Conservation (phyloP, 148 eudicot species). For the Rhododendron ferrugineum region DNA sequence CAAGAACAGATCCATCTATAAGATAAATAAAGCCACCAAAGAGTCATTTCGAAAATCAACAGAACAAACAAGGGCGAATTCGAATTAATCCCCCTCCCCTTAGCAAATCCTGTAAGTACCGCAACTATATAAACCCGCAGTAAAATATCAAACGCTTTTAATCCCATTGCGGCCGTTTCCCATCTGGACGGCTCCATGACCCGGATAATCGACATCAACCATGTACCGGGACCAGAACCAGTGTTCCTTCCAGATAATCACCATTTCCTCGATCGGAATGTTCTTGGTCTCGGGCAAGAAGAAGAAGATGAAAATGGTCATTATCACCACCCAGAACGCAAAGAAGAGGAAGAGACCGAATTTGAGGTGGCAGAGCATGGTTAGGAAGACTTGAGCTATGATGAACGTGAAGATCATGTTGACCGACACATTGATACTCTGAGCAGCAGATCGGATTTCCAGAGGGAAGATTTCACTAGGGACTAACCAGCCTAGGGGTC, state of each 20-base stretch:
- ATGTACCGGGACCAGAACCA: slow-evolving; percentile 37
- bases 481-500: slow-evolving; percentile 44
- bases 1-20: neutral
- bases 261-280: slow-evolving; percentile 42
- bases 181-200: neutral
- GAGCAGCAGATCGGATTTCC: slow-evolving; percentile 42
- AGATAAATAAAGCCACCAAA: neutral
- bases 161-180: neutral
- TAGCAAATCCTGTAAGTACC: neutral
- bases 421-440: slow-evolving; percentile 28
- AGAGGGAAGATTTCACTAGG: slow-evolving; percentile 43
- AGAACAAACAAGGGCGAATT: neutral
- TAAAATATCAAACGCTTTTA: neutral
- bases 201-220: slow-evolving; percentile 8
- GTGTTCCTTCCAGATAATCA: slow-evolving; percentile 31
- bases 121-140: neutral
- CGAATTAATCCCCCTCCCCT: neutral
- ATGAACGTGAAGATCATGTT: slow-evolving; percentile 35
- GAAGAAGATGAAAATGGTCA: slow-evolving; percentile 28
- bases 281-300: slow-evolving; percentile 45
- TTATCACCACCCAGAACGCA: slow-evolving; percentile 28
- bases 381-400: slow-evolving; percentile 28
- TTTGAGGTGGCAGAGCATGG: slow-evolving; percentile 37
- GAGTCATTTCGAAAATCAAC: neutral
- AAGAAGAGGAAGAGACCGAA: slow-evolving; percentile 41